Evolutionary conservation across 2,329 filamentous ascomycete species (phyloP).

Genomic region (Blastomyces silverae): DNA sequence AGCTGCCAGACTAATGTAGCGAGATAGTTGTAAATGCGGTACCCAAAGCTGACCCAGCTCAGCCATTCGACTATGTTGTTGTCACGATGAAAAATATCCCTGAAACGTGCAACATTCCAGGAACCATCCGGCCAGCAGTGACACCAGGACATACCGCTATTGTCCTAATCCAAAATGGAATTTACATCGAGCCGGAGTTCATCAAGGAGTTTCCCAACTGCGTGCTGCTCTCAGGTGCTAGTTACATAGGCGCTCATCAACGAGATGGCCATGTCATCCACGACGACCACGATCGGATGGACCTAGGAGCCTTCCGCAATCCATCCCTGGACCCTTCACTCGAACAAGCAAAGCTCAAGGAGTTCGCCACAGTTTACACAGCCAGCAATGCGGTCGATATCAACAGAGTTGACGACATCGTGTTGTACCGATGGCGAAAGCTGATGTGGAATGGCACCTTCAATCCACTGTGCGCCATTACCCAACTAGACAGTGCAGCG

Average conservation of each 20-base stretch:
- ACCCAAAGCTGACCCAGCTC: not conserved
- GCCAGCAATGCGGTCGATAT: conserved; percentile 2
- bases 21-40: conserved; percentile 4
- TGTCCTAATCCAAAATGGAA: conserved; percentile 11
- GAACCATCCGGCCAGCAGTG: conserved; percentile 5
- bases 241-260: conserved; percentile 4
- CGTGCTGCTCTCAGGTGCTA: conserved; percentile 2
- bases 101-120: conserved; percentile 4
- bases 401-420: conserved; percentile 2
- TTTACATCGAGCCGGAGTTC: conserved; percentile 5
- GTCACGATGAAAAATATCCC: conserved; percentile 9
- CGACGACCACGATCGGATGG: not conserved
- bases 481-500: not conserved
- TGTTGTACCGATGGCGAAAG: conserved; percentile 3
- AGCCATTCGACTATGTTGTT: conserved; percentile 9
- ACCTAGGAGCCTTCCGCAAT: conserved; percentile 6
- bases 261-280: not conserved
- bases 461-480: conserved; percentile 8
- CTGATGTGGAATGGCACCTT: conserved; percentile 4
- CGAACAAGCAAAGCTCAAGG: not conserved
- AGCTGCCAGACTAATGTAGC: not conserved
- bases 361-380: not conserved
- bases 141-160: conserved; percentile 4
- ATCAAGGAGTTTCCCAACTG: conserved; percentile 3
- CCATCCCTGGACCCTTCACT: not conserved